A percentile compares a stretch with the other conserved stretches of the same genome.
Evolutionary conservation across 306 rosid genomes (phyloP).

Genomic region (Gynostemma pentaphyllum): DNA sequence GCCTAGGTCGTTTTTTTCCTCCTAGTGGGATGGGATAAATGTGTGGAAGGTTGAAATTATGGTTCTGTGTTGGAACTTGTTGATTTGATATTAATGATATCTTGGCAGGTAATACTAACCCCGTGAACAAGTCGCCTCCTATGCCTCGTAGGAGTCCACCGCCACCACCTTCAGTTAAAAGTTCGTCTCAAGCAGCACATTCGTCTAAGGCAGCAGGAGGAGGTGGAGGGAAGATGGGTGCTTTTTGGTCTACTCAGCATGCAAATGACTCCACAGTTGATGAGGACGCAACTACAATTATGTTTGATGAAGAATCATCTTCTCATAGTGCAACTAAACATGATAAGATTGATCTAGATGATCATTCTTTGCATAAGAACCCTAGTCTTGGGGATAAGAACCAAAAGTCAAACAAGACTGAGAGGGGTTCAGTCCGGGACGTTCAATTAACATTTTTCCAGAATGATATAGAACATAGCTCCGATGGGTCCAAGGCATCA

Average conservation of each 20-base stretch:
- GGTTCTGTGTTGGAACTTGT: constrained; percentile 7
- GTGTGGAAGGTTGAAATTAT: not conserved
- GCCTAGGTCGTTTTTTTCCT: not conserved
- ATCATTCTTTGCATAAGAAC: constrained; percentile 37
- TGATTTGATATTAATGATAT: constrained; percentile 3
- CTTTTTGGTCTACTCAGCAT: constrained; percentile 86
- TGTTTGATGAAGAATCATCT: constrained; percentile 62
- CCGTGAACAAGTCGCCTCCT: constrained; percentile 37
- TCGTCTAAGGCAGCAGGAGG: constrained; percentile 38
- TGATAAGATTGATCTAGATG: constrained; percentile 30
- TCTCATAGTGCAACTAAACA: constrained; percentile 30
- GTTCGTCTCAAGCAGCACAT: constrained; percentile 39
- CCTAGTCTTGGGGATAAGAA: constrained; percentile 30
- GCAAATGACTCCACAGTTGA: constrained; percentile 34
- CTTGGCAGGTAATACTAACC: constrained; percentile 45
- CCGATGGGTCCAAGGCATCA: constrained; percentile 27
- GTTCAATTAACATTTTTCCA: constrained; percentile 49
- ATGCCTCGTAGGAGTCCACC: constrained; percentile 76
- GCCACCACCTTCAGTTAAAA: constrained; percentile 57
- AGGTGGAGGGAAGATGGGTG: constrained; percentile 63
- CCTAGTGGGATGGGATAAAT: not conserved
- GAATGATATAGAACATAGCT: constrained; percentile 20
- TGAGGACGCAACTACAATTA: constrained; percentile 36
- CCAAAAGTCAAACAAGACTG: constrained; percentile 35
- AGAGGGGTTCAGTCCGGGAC: constrained; percentile 40